Evolutionary conservation across 176 grass and related monocot species (phyloP), one percentile per base, ranked within the genome.

Genomic region (Pharus latifolius): DNA sequence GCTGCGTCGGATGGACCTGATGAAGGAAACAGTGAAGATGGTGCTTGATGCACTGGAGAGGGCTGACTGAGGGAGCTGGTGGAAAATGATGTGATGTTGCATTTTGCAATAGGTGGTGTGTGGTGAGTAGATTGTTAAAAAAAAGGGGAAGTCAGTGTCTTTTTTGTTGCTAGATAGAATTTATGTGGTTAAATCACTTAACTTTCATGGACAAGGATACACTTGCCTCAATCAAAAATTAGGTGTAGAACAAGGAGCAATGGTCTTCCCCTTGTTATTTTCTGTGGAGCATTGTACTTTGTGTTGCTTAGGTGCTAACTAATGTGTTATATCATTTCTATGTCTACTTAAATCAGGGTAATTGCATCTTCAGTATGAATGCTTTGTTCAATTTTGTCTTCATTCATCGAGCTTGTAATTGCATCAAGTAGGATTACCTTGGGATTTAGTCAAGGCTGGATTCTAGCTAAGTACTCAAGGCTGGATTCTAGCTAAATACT

Each of bases 21-120:
- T 85, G 81, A 88, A 88, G 78, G 84, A 92, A 13, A 85, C 85
- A 6, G 70, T 92, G 27, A 85, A 74, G 85, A 73, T 88, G 73
- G 79, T 92, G 64, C 64, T 85, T 49, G 78, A 88, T 62, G 77
- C 63, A 24, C 51, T 92, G 26, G 68, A 77, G 27, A 73, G 54
- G 49, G 65, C 74, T 42, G 73, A 84, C 6, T 67, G 72, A 79
- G 50, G 9, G 74, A 2, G 40, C 28, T 47, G 27, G 28, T 60
- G 16, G 57, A 32, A 6, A 1, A 7, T 34, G 28, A 12, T 19
- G 35, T 9, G 9, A 38, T 38, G 35, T 4, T 38, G 35, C 35
- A 38, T 38, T 38, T 38, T 38, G 16, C 49, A 32, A 58, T 50
- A 48, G 32, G 49, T 70, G 49, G 32, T 70, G 47, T 48, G 40